Evolutionary conservation across 257 asterid species (phyloP).

Genomic region (Apocynum venetum): DNA sequence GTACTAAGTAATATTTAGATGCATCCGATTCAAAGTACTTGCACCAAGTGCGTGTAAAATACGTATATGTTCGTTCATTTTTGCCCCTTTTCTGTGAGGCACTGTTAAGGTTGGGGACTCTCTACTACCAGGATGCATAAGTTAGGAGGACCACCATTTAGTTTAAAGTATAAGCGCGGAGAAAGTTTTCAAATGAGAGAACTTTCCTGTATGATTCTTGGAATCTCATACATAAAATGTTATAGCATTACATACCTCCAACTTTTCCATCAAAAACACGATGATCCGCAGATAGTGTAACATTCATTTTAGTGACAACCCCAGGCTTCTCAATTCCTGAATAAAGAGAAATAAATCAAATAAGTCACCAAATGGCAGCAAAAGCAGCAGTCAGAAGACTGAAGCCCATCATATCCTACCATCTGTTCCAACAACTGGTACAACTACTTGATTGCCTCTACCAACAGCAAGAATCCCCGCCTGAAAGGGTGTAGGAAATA

Average conservation of each 20-base stretch:
- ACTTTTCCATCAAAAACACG: slow-evolving; percentile 95
- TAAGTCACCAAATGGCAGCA: slow-evolving; percentile 12
- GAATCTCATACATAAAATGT: background rate
- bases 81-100: background rate
- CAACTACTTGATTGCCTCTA: slow-evolving; percentile 90
- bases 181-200: background rate
- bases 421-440: slow-evolving; percentile 69
- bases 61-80: background rate
- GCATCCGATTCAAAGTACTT: background rate
- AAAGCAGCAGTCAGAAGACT: slow-evolving; percentile 3
- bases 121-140: background rate
- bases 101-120: background rate
- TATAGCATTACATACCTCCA: slow-evolving; percentile 58
- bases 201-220: background rate
- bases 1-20: background rate
- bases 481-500: slow-evolving; percentile 37
- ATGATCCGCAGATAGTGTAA: slow-evolving; percentile 92
- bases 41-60: background rate
- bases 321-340: slow-evolving; percentile 82
- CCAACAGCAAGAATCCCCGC: slow-evolving; percentile 99
- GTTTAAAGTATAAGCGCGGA: background rate
- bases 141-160: background rate
- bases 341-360: slow-evolving; percentile 20
- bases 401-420: slow-evolving; percentile 41
- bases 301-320: slow-evolving; percentile 71